Evolutionary conservation across 1,284 basidiomycete species (phyloP), one percentile per base, ranked within the genome.

Genomic region (Puccinia hordei): DNA sequence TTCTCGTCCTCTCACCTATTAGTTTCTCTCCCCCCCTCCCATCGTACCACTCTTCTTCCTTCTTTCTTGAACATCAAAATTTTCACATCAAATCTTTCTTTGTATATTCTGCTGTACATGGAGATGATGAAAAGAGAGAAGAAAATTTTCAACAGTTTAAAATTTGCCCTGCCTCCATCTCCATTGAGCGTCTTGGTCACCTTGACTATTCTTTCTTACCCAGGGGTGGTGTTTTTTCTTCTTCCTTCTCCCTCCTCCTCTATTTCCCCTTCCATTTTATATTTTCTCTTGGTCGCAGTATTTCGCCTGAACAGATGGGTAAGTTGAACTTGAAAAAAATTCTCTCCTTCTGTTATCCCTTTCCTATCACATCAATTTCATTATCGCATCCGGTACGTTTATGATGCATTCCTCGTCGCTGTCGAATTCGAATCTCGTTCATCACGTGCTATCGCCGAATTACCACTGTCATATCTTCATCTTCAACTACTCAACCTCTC

Each of bases 271-370:
- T 74, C 59, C n/a, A 12, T 74, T 27, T 33, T 74, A 61, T n/a
- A 22, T 73, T 30, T 55, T 35, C 27, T 73, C 57, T 57, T 73
- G 22, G 72, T 33, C 46, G 68, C 41, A 35, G 19, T 53, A 51
- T 71, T 71, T 44, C 38, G 76, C 59, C 77, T 79, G 57, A 71
- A 46, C 51, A 72, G 77, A 79, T 79, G 77, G 77, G 77, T 79
- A 79, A 79, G 77, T 72, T 79, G 77, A 79, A 79, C 76, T 79
- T 68, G n/a, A 41, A 57, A 46, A 24, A 38, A 24, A 65, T 72
- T 79, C 55, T 57, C 53, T 53, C 44, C 74, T 66, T 38, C 53
- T 33, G 61, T 68, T n/a, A n/a, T 41, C 38, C 61, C 27, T 44
- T 24, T 13, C 27, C 19, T 35, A 66, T 49, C 74, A 19, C 63